Evolutionary conservation across 2,329 filamentous ascomycete genomes (phyloP), one percentile per base, ranked within the genome.

Genomic region (Monosporascus sp.): DNA sequence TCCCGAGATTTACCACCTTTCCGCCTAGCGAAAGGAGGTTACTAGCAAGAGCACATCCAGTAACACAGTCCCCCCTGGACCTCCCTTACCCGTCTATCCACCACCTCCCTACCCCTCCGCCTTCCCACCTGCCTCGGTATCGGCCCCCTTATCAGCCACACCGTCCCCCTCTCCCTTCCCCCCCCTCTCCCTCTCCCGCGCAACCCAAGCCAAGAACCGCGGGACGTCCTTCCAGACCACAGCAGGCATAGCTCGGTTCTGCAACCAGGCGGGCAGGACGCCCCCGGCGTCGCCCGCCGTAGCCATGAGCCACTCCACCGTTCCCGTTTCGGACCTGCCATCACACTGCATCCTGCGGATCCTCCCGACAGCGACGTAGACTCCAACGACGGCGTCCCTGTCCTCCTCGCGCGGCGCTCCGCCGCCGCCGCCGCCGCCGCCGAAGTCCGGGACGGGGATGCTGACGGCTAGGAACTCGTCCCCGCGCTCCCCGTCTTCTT

Each of bases 221-320:
- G 82, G 80, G 7, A 90, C 87, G 65, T 91, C 88, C 70, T 89
- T 88, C 18, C 81, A 81, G 48, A 91, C 76, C 55, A 81, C 77
- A 1, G 77, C 77, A 1, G 85, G 81, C 48, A 89, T 75, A 3
- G 79, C 82, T 65, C 81, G 62, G 56, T 82, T 84, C 74, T 91
- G 88, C 59, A 87, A 66, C 74, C 77, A 84, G 65, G 78, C 74
- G 0, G 89, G 89, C 52, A 92, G 63, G 27, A 78, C 68, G 0
- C 89, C 89, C 51, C 77, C 77, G 0, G 88, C 88, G 66, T 92
- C 81, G 54, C 84, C 87, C 11, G 85, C 80, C 9, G 88, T 92
- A 8, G 83, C 87, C 87, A 93, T 92, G 54, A 86, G 74, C 89
- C 89, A 94, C 68, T 87, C 84, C 47, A 89, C 76, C 18, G 71